These are phyloP conservation scores for Mortierella hygrophila DNA, from an alignment of 192 early-diverging fungal species.

Conservation along the genomic window DNA sequence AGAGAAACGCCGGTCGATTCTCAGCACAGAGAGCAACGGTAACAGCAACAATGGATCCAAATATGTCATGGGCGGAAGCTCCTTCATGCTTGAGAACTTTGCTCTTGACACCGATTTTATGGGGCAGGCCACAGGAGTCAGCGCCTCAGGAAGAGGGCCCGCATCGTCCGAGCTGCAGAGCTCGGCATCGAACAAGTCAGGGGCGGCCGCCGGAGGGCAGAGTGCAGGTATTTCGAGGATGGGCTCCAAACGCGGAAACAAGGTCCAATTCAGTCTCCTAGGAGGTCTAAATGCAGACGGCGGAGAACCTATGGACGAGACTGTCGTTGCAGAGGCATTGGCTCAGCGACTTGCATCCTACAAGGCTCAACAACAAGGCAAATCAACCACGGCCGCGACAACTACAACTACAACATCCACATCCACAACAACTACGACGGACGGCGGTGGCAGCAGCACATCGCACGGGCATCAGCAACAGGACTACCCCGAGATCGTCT, in stretches of 20 bases:
- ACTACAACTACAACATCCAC: background rate
- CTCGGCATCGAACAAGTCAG: constrained; percentile 8
- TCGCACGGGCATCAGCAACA: background rate
- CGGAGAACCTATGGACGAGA: constrained; percentile 25
- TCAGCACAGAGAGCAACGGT: background rate
- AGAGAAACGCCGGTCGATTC: constrained; percentile 21
- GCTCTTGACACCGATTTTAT: constrained; percentile 35
- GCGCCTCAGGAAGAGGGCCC: background rate
- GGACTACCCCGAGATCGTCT: constrained; percentile 32
- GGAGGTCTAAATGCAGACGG: background rate
- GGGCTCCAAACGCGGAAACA: constrained; percentile 34
- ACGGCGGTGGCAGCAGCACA: no score
- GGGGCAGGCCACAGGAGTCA: background rate
- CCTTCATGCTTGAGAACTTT: constrained; percentile 27
- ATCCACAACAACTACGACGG: background rate
- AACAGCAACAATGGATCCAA: constrained; percentile 8
- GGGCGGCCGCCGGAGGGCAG: background rate
- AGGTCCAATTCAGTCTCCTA: constrained; percentile 25
- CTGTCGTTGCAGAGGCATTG: constrained; percentile 28
- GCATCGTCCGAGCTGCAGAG: background rate
- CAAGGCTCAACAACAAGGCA: constrained; percentile 37
- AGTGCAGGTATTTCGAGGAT: background rate
- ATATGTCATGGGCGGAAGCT: background rate
- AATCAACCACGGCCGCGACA: background rate
- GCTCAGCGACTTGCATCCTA: constrained; percentile 38